Percentiles rank a stretch among this genome's conserved stretches.
Conservation (phyloP, 2,329 filamentous ascomycete genomes). For the Talaromyces sp. region DNA sequence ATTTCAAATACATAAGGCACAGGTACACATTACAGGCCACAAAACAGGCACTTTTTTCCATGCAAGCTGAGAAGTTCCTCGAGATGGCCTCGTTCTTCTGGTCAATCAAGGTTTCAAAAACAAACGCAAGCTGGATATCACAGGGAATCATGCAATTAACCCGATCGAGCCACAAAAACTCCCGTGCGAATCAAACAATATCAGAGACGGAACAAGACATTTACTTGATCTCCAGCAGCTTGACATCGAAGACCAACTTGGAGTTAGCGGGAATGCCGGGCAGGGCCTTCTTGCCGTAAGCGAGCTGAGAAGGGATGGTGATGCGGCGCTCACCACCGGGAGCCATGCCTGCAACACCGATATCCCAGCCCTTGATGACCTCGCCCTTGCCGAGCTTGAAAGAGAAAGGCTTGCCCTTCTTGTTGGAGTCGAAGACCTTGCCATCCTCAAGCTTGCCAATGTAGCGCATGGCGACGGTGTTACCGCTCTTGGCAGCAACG, state of each 20-base stretch:
- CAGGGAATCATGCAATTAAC: conserved; percentile 34
- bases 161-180: conserved; percentile 31
- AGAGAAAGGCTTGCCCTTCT: conserved; percentile 95
- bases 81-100: conserved; percentile 40
- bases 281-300: conserved; percentile 81
- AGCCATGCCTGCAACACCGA: conserved; percentile 89
- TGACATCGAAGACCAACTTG: conserved; percentile 88
- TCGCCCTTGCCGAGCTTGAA: conserved; percentile 95
- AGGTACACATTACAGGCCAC: conserved; percentile 19
- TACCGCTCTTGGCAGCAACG: conserved; percentile 82
- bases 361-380: conserved; percentile 99
- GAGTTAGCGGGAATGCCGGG: conserved; percentile 91
- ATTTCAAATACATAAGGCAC: conserved; percentile 13
- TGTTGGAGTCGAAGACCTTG: conserved; percentile 98
- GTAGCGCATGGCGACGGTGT: conserved; percentile 92
- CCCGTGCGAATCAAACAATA: conserved; percentile 21
- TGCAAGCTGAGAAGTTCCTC: conserved; percentile 24
- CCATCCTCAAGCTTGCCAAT: conserved; percentile 95
- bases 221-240: conserved; percentile 82
- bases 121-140: conserved; percentile 43
- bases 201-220: conserved; percentile 18
- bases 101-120: conserved; percentile 29
- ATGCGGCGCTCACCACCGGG: conserved; percentile 92
- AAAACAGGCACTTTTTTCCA: conserved; percentile 26
- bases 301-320: conserved; percentile 82